Evolutionary conservation across 768 basidiomycete genomes (phyloP).

Genomic region (Boletus edulis): DNA sequence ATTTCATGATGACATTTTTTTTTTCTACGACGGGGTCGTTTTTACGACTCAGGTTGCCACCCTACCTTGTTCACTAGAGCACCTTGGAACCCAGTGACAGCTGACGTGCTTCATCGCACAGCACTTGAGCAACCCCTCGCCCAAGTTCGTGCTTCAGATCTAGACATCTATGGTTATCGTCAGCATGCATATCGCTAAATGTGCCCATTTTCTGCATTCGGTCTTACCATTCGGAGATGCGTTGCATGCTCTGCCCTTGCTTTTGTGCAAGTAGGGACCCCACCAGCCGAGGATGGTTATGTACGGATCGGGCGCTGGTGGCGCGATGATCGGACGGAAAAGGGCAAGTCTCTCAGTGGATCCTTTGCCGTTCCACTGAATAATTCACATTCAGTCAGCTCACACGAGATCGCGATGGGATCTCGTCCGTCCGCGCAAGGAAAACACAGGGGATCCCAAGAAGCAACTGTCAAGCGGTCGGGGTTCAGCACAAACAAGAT

Average conservation of each 20-base stretch:
- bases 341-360: background rate
- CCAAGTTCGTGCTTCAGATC: background rate
- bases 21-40: background rate
- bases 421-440: conserved; percentile 5
- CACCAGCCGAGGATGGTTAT: background rate
- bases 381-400: background rate
- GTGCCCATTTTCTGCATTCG: background rate
- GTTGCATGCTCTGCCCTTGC: background rate
- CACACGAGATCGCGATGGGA: conserved; percentile 6
- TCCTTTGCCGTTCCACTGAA: background rate
- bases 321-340: background rate
- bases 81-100: too few relatives aligned
- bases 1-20: background rate
- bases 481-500: conserved; percentile 10
- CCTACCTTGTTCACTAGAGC: too few relatives aligned
- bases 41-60: too few relatives aligned
- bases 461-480: background rate
- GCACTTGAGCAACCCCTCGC: conserved; percentile 8
- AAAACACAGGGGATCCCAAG: background rate
- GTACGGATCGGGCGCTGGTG: background rate
- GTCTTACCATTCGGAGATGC: conserved; percentile 10
- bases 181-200: background rate
- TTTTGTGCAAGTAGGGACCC: background rate
- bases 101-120: background rate
- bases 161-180: conserved; percentile 6